A percentile compares a stretch with the other conserved stretches of the same genome.
phyloP scores from a whole-genome alignment of 2,329 filamentous ascomycete genomes.

The Trichoderma lentiforme region DNA sequence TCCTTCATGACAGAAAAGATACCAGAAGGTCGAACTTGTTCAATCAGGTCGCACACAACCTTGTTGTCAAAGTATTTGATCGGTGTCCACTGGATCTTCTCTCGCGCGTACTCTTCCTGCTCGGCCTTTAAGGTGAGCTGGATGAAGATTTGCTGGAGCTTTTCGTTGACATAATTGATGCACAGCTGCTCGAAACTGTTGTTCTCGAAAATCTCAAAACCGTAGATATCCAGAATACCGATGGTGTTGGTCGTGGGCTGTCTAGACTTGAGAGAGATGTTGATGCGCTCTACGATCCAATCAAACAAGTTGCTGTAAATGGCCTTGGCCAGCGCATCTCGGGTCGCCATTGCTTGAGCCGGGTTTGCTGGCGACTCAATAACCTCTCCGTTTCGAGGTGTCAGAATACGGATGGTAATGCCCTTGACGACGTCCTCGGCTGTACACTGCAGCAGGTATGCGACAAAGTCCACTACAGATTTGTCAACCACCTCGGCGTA shows the following conservation, averaged over 20 bases:
- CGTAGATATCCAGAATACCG: constrained; percentile 97
- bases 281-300: constrained; percentile 94
- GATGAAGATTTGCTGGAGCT: constrained; percentile 98
- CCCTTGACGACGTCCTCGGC: constrained; percentile 76
- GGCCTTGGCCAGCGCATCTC: constrained; percentile 90
- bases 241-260: constrained; percentile 78
- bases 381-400: constrained; percentile 61
- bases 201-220: constrained; percentile 98
- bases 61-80: constrained; percentile 99
- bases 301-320: constrained; percentile 98
- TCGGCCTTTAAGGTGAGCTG: constrained; percentile 94
- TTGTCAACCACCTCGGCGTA: constrained; percentile 85
- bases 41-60: constrained; percentile 94
- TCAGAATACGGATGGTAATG: constrained; percentile 84
- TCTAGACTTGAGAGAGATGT: constrained; percentile 78
- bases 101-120: constrained; percentile 92
- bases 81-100: constrained; percentile 97
- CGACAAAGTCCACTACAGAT: constrained; percentile 90
- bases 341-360: constrained; percentile 78
- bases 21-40: constrained; percentile 83
- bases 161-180: constrained; percentile 99
- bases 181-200: constrained; percentile 99
- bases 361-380: constrained; percentile 79
- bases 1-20: constrained; percentile 96
- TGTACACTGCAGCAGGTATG: constrained; percentile 88